Base-by-base conservation (phyloP, 1,284 basidiomycete species). In the Pseudomicrostroma phylloplanum region DNA sequence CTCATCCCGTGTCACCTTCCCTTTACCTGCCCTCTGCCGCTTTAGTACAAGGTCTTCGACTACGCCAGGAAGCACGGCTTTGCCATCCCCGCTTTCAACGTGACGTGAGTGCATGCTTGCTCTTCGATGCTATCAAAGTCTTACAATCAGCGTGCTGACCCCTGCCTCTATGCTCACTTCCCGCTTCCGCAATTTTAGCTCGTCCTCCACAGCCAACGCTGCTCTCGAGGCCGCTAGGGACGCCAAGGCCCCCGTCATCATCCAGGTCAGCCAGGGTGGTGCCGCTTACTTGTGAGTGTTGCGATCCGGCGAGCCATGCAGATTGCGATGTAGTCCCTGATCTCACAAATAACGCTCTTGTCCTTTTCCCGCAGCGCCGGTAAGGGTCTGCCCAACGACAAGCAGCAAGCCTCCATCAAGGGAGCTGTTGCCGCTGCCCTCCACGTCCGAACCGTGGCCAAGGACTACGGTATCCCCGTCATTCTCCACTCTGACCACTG, bases 401-500 rank as follows among this genome's bases (percentile, higher is more conserved):
- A 92, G 78, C 96, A 98, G 80, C 88, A 96, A 81, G 96, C 91
- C n/a, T 97, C 94, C 60, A 89, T 96, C 77, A 82, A 86, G 49
- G 96, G 96, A 80, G 90, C 96, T 69, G 82, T 89, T 75, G 91
- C 93, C 60, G 93, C 92, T 65, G 96, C 96, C 42, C 87, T 89
- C 83, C 94, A 96, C 81, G 84, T 97, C 81, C 89, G 94, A 17
- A 63, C 67, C 54, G 68, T 97, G 68, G 88, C 94, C 58, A 91
- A 91, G 25, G 46, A 66, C 25, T 80, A 80, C 67, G 78, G 79
- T 41, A 70, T 80, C 67, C 96, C 96, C 73, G 96, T 99, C 76
- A 86, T 99, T 69, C 85, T 99, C 79, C 96, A 99, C 88, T 91
- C 91, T 68, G 96, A 99, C 83, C 96, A 99, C 84, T 99, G 96